These are phyloP conservation scores for Cutaneotrichosporon mucoides DNA, from an alignment of 1,284 basidiomycete genomes.

Conservation along the genomic window DNA sequence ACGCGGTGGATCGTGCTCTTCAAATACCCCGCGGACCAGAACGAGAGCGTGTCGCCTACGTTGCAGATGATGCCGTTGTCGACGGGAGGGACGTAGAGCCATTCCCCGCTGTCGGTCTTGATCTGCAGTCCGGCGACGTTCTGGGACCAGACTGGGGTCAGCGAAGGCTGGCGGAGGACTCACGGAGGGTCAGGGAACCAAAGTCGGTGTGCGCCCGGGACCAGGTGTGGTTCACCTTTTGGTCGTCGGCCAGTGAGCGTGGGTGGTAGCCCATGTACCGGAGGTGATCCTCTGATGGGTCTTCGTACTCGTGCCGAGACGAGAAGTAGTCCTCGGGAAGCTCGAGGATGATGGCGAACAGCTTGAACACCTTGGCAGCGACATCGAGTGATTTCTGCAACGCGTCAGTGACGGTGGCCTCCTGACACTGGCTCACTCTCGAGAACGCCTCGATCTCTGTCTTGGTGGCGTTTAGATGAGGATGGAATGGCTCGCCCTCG, in stretches of 20 bases:
- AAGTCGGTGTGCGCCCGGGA: conserved; percentile 35
- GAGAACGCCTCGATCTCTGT: conserved; percentile 12
- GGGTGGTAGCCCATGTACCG: conserved; percentile 39
- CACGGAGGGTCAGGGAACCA: conserved; percentile 26
- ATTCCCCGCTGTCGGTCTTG: conserved; percentile 29
- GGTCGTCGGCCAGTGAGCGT: conserved; percentile 30
- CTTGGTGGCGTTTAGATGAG: conserved; percentile 17
- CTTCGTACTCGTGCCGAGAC: conserved; percentile 30
- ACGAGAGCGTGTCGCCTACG: conserved; percentile 34
- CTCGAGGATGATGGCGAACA: conserved; percentile 38
- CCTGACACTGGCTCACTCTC: background rate
- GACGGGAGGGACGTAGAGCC: conserved; percentile 30
- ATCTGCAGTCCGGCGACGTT: conserved; percentile 36
- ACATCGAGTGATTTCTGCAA: conserved; percentile 9
- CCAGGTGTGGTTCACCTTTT: conserved; percentile 29
- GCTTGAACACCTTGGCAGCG: conserved; percentile 25
- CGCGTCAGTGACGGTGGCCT: background rate
- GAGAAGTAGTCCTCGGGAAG: conserved; percentile 41
- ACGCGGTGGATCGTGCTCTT: conserved; percentile 35
- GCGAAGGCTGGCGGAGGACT: conserved; percentile 1
- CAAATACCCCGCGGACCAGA: conserved; percentile 36
- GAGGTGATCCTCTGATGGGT: conserved; percentile 32
- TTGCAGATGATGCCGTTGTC: conserved; percentile 33
- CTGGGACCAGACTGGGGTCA: conserved; percentile 33
- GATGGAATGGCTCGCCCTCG: conserved; percentile 26